These are phyloP conservation scores for Erythrobasidium yunnanense DNA, from an alignment of 768 basidiomycete genomes.

Conservation along the genomic window DNA sequence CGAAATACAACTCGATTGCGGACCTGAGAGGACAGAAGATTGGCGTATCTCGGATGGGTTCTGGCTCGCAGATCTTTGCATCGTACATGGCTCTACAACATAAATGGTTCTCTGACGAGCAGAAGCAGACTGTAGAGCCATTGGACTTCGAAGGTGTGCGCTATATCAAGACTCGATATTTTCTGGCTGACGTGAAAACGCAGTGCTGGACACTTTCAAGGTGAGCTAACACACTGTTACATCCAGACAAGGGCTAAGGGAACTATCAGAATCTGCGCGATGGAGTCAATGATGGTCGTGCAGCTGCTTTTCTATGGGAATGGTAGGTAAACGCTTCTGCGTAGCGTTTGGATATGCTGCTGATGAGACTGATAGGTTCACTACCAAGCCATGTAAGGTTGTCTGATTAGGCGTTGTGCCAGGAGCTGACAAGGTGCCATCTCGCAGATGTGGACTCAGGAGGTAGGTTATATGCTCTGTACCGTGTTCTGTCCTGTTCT, in stretches of 20 bases:
- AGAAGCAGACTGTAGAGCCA: constrained; percentile 34
- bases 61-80: constrained; percentile 89
- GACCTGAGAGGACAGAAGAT: constrained; percentile 71
- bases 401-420: neutral
- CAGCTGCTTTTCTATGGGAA: constrained; percentile 85
- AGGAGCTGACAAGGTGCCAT: no score
- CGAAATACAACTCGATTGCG: constrained; percentile 56
- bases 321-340: constrained; percentile 45
- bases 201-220: constrained; percentile 71
- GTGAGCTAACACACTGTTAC: no score
- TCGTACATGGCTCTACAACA: constrained; percentile 84
- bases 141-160: constrained; percentile 35
- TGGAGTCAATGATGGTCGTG: constrained; percentile 77
- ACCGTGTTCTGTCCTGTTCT: neutral
- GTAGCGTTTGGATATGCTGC: neutral
- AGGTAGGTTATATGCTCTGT: neutral
- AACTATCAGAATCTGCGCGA: constrained; percentile 49
- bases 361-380: constrained; percentile 48
- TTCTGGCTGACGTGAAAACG: neutral
- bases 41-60: constrained; percentile 78
- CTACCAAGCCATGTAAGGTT: constrained; percentile 56
- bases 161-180: no score
- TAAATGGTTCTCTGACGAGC: constrained; percentile 52
- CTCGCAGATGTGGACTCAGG: neutral
- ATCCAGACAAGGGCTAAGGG: no score